A percentile compares a stretch with the other conserved stretches of the same genome.
Evolutionary conservation across 2,329 filamentous ascomycete species (phyloP).

Genomic region (Scortechinia acanthostroma): DNA sequence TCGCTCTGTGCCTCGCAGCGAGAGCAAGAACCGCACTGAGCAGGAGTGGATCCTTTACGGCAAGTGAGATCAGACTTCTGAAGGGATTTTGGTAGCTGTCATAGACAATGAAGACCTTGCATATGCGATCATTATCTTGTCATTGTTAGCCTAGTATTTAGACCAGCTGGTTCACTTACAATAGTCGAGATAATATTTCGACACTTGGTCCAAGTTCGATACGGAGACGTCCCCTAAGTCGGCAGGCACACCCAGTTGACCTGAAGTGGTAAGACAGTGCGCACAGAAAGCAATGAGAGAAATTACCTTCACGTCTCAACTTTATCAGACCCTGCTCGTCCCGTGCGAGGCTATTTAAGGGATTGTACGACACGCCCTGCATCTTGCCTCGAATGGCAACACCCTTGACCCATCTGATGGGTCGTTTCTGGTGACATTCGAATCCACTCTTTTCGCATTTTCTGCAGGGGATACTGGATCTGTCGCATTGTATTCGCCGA

Average conservation of each 20-base stretch:
- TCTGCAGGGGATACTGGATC: constrained; percentile 13
- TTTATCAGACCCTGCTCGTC: not conserved
- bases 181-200: constrained; percentile 20
- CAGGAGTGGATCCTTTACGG: constrained; percentile 14
- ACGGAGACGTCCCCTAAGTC: not conserved
- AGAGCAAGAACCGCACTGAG: constrained; percentile 19
- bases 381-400: constrained; percentile 21
- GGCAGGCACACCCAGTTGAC: not conserved
- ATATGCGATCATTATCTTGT: constrained; percentile 24
- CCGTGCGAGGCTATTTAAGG: not conserved
- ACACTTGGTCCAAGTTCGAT: constrained; percentile 9
- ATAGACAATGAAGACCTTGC: constrained; percentile 20
- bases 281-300: not conserved
- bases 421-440: constrained; percentile 19
- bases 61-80: constrained; percentile 17
- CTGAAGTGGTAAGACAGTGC: no score
- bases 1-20: constrained; percentile 21
- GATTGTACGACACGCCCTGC: not conserved
- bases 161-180: constrained; percentile 10
- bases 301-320: not conserved
- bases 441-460: constrained; percentile 20
- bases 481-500: constrained; percentile 22
- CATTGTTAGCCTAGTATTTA: not conserved
- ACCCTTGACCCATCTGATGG: constrained; percentile 21
- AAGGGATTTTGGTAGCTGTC: constrained; percentile 22